phyloP scores from a whole-genome alignment of 768 basidiomycete genomes.

The Chalciporus sphaerocephalus region DNA sequence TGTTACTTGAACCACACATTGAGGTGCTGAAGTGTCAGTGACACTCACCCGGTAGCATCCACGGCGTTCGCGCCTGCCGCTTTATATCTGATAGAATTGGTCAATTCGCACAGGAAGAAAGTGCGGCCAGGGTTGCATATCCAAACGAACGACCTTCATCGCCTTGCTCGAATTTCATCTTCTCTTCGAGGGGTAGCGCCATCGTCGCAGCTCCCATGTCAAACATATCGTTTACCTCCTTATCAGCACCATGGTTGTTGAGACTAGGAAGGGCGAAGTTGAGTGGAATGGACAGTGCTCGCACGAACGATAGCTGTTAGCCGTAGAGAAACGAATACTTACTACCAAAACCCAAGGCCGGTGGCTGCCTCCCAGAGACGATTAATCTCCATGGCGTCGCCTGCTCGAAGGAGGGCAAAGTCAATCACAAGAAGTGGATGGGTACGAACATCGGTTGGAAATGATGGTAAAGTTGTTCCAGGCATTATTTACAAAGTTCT shows the following conservation, averaged over 20 bases:
- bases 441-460: constrained; percentile 41
- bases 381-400: constrained; percentile 37
- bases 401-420: constrained; percentile 33
- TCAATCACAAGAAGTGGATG: constrained; percentile 47
- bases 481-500: constrained; percentile 35
- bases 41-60: constrained; percentile 47
- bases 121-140: constrained; percentile 11
- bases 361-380: constrained; percentile 47
- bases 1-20: no score
- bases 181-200: constrained; percentile 39
- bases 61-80: constrained; percentile 58
- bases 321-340: constrained; percentile 24
- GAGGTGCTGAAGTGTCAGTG: no score
- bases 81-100: constrained; percentile 46
- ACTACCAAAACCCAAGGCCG: constrained; percentile 53
- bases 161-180: constrained; percentile 41
- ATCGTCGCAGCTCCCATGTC: constrained; percentile 40
- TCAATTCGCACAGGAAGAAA: background rate
- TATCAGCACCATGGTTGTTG: constrained; percentile 41
- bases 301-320: no score
- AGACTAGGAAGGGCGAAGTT: constrained; percentile 28
- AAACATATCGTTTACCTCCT: constrained; percentile 38
- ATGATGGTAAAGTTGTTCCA: constrained; percentile 34
- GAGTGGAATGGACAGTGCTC: background rate
- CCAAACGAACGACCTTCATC: constrained; percentile 40